Evolutionary conservation across 305 asterid genomes (phyloP).

Genomic region (Ajuga reptans): DNA sequence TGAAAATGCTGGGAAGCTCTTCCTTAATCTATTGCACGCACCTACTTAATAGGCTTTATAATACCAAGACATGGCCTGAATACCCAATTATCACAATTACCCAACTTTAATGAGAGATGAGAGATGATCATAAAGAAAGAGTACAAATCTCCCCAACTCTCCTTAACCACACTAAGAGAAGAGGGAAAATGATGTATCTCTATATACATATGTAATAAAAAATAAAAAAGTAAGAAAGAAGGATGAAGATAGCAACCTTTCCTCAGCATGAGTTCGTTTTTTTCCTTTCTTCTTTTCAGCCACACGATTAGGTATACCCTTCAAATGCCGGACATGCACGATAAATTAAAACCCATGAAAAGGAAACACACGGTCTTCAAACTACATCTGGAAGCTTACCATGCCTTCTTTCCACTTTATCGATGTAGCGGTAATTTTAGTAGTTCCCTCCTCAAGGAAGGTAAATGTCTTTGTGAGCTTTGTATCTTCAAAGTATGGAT

Average conservation of each 20-base stretch:
- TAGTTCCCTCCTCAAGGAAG: slow-evolving; percentile 79
- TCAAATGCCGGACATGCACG: slow-evolving; percentile 29
- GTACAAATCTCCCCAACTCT: background rate
- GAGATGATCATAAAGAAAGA: background rate
- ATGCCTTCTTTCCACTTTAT: slow-evolving; percentile 90
- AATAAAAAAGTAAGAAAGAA: background rate
- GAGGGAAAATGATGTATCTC: background rate
- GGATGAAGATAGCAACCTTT: slow-evolving; percentile 46
- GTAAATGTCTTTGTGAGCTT: slow-evolving; percentile 68
- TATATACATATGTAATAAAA: too few species aligned
- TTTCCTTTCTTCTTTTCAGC: slow-evolving; percentile 69
- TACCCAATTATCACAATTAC: background rate
- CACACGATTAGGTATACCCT: slow-evolving; percentile 73
- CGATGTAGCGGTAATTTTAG: slow-evolving; percentile 64
- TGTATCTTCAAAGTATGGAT: slow-evolving; percentile 75
- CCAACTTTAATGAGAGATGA: background rate
- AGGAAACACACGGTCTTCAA: background rate
- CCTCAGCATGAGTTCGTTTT: slow-evolving; percentile 69
- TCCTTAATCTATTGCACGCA: background rate
- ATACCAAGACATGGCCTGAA: background rate
- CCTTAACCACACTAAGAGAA: background rate
- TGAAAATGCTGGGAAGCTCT: background rate
- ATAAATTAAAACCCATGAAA: slow-evolving; percentile 10
- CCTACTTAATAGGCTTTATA: background rate
- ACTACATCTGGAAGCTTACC: slow-evolving; percentile 38